Evolutionary conservation across 2,329 filamentous ascomycete genomes (phyloP).

Genomic region (Ophiostoma ips): DNA sequence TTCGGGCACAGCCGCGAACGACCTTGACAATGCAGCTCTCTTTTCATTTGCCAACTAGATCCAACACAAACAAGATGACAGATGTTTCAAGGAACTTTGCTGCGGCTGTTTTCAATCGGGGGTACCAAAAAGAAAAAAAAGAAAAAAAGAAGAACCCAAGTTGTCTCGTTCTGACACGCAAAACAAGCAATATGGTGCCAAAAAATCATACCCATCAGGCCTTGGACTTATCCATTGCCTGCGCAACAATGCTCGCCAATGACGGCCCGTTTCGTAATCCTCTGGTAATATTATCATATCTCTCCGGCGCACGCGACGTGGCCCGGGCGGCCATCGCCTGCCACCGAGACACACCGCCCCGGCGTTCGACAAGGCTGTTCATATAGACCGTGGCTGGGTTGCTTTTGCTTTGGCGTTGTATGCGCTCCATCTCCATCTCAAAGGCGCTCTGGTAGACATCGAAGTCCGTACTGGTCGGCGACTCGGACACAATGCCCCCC

Average conservation of each 20-base stretch:
- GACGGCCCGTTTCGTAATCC: not conserved
- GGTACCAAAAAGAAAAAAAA: too few species aligned
- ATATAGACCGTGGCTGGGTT: constrained; percentile 31
- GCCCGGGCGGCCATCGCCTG: not conserved
- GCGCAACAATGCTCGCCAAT: not conserved
- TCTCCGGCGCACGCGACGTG: too few species aligned
- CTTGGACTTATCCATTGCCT: not conserved
- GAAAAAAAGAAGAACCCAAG: too few species aligned
- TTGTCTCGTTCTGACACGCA: too few species aligned
- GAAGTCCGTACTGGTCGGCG: constrained; percentile 69
- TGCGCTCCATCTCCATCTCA: constrained; percentile 64
- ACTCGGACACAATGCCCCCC: constrained; percentile 54
- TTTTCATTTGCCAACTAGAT: too few species aligned
- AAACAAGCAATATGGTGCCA: not conserved
- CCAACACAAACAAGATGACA: too few species aligned
- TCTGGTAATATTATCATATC: too few species aligned
- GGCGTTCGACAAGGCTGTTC: constrained; percentile 25
- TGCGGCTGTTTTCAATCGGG: too few species aligned
- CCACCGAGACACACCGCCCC: not conserved
- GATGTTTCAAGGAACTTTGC: too few species aligned
- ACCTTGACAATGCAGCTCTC: too few species aligned
- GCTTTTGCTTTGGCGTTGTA: constrained; percentile 29
- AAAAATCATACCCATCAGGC: not conserved
- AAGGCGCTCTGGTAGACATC: constrained; percentile 85
- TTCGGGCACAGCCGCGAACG: too few species aligned